Evolutionary conservation across 164 flowering plant species (phyloP), one percentile per base, ranked within the genome.

Genomic region (Platanus orientalis): DNA sequence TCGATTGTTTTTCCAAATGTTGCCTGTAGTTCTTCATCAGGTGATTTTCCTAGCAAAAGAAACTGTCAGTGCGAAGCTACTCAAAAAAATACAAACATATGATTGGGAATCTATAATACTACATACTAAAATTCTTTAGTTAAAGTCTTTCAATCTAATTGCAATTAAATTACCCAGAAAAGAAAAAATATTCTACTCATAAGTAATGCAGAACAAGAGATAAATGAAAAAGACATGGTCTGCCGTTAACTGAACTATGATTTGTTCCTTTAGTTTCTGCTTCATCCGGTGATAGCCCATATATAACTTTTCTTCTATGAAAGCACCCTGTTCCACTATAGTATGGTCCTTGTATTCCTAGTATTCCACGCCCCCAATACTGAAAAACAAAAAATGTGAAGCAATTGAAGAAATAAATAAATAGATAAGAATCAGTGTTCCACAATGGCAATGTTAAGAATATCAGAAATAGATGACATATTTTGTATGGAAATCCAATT

Each of bases 241-340:
- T 55, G 55, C 73, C 67, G 45, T 39, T 39, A 16, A 4, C 0
- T 10, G 52, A 32, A 39, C 49, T 25, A 1, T 13, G 26, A 26
- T 42, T 17, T 57, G 14, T 59, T 57, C 39, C 61, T 40, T 55
- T 19, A 19, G 27, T 55, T 4, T 36, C 54, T 7, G 7, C 6
- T 12, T 70, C 71, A 10, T 61, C 66, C 3, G 79, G 80, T 9
- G 62, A 75, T 36, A 47, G n/a, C 6, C 90, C 93, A 45, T 83
- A 85, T 4, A 84, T 77, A 14, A 81, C 75, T 61, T 81, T 77
- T 69, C 89, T 60, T 57, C 80, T 66, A 53, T 83, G 89, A 51
- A 87, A 74, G 53, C 86, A 80, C 7, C 84, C 83, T 0, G 84
- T 78, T 25, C 92, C 92, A 3, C 14, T 53, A 44, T 87, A 84